phyloP scores from a whole-genome alignment of 371 early-diverging fungal species.

The Mortierella sp. region DNA sequence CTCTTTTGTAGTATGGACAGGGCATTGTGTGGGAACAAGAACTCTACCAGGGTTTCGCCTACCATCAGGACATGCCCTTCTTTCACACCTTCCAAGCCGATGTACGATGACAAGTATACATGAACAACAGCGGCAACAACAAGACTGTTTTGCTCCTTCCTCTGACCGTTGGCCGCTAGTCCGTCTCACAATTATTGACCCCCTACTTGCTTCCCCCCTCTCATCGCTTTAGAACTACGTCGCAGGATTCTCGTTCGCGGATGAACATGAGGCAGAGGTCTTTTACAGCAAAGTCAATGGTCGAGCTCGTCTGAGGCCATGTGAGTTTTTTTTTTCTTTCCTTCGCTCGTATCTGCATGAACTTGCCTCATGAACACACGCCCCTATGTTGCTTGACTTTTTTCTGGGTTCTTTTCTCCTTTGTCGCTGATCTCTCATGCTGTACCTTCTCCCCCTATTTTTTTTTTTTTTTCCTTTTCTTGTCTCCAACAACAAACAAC shows the following conservation, averaged over 20 bases:
- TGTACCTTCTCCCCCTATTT: constrained; percentile 4
- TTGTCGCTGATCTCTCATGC: background rate
- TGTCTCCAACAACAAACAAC: background rate
- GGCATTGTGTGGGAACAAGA: constrained; percentile 89
- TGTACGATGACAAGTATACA: constrained; percentile 60
- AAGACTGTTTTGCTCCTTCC: no score
- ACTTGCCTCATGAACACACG: background rate
- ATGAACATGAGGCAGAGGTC: constrained; percentile 83
- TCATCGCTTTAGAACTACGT: constrained; percentile 67
- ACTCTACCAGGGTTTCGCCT: constrained; percentile 80
- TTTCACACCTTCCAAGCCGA: constrained; percentile 91
- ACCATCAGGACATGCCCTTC: constrained; percentile 76
- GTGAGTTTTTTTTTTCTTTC: constrained; percentile 26
- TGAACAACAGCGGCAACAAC: no score
- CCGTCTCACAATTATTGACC: background rate
- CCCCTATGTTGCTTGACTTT: background rate
- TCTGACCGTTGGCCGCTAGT: background rate
- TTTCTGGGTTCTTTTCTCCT: constrained; percentile 1
- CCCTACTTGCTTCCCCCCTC: background rate
- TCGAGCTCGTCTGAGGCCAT: constrained; percentile 63
- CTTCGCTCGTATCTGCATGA: background rate
- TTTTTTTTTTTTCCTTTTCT: background rate
- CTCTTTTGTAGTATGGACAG: constrained; percentile 57
- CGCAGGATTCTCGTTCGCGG: constrained; percentile 90
- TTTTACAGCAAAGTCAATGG: constrained; percentile 79